These are phyloP conservation scores for Boletus edulis DNA, from an alignment of 768 basidiomycete genomes.

Conservation along the genomic window DNA sequence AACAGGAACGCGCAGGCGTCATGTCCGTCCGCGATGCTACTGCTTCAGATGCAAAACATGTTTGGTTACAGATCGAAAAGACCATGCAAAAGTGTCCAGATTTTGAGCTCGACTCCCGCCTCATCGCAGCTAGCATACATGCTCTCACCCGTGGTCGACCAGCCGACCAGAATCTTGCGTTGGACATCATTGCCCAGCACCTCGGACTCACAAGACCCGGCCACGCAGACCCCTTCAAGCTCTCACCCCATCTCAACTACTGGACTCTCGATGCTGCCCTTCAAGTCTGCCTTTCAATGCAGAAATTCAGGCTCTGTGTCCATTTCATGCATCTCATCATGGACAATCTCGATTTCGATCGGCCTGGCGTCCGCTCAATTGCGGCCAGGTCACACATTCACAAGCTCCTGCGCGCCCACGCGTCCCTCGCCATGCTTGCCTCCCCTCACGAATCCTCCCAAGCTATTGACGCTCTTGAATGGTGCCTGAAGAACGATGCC, in stretches of 20 bases:
- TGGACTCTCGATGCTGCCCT: constrained; percentile 55
- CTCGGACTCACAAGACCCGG: constrained; percentile 56
- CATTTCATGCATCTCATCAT: constrained; percentile 63
- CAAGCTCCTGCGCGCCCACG: constrained; percentile 55
- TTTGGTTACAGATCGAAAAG: constrained; percentile 69
- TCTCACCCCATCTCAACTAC: constrained; percentile 41
- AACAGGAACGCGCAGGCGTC: constrained; percentile 18
- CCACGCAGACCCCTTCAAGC: constrained; percentile 36
- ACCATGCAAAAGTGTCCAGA: constrained; percentile 42
- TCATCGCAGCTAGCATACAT: constrained; percentile 51
- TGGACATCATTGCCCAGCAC: constrained; percentile 60
- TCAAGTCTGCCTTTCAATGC: constrained; percentile 49
- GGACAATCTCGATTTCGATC: constrained; percentile 32
- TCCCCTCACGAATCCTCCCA: constrained; percentile 40
- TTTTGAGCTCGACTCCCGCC: constrained; percentile 51
- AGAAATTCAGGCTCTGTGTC: constrained; percentile 45
- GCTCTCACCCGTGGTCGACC: constrained; percentile 55
- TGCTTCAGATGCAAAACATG: constrained; percentile 64
- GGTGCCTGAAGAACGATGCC: constrained; percentile 62
- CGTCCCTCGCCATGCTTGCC: constrained; percentile 38
- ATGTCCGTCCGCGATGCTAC: constrained; percentile 35
- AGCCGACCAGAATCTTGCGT: constrained; percentile 63
- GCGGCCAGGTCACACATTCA: constrained; percentile 59
- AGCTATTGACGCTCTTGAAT: constrained; percentile 60
- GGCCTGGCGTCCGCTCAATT: constrained; percentile 31